Percentiles rank a stretch among this genome's conserved stretches.
phyloP scores from a whole-genome alignment of 768 basidiomycete genomes.

The Hygrophorus russula region DNA sequence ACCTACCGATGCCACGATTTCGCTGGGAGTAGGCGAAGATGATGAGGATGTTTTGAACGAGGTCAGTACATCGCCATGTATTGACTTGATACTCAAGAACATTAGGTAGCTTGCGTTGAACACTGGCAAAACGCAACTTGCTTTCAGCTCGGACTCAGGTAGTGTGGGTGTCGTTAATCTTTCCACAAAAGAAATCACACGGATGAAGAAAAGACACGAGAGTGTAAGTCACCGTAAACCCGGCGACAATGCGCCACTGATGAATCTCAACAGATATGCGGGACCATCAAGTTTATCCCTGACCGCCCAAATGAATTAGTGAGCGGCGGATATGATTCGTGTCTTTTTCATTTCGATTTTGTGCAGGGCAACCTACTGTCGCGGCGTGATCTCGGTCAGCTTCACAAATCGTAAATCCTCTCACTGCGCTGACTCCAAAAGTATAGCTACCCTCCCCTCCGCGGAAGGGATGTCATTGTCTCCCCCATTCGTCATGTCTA shows the following conservation, averaged over 20 bases:
- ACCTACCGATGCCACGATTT: slow-evolving; percentile 33
- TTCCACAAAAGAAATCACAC: slow-evolving; percentile 29
- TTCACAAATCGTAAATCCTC: no score
- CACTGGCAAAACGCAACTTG: slow-evolving; percentile 41
- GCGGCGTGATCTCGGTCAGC: slow-evolving; percentile 42
- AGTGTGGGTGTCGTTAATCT: slow-evolving; percentile 57
- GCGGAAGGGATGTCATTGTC: slow-evolving; percentile 46
- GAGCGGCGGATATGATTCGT: slow-evolving; percentile 68
- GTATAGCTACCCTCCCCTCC: slow-evolving; percentile 25
- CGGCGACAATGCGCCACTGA: not conserved
- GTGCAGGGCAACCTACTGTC: slow-evolving; percentile 45
- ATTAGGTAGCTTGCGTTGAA: slow-evolving; percentile 56
- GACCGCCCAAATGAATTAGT: slow-evolving; percentile 60
- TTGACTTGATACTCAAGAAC: slow-evolving; percentile 15
- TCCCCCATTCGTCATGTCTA: slow-evolving; percentile 64
- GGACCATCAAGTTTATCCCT: slow-evolving; percentile 59
- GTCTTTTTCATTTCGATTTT: slow-evolving; percentile 59
- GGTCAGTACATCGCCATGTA: slow-evolving; percentile 26
- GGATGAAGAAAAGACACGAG: slow-evolving; percentile 51
- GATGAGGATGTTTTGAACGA: slow-evolving; percentile 59
- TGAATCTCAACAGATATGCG: slow-evolving; percentile 46
- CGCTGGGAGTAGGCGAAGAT: slow-evolving; percentile 35
- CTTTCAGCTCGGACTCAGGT: slow-evolving; percentile 65
- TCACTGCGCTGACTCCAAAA: slow-evolving; percentile 7
- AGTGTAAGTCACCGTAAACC: slow-evolving; percentile 36